Percentiles rank a stretch among this genome's conserved stretches.
Conservation (phyloP, 179 eudicot genomes). For the Carnegiea gigantea region DNA sequence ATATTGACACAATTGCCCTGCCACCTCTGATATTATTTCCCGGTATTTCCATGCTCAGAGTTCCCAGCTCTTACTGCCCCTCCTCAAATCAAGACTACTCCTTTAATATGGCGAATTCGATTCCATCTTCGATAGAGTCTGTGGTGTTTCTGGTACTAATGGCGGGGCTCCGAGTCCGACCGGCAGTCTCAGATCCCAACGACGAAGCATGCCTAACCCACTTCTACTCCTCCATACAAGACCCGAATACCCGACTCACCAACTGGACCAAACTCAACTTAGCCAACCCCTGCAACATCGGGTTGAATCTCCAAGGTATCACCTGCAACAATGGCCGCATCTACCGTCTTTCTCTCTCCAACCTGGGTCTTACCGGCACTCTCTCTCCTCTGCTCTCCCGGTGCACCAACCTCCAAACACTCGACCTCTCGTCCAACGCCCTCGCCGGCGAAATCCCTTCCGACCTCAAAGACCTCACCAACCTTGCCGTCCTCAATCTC, state of each 20-base stretch:
- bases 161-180: neutral
- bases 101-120: too few relatives aligned
- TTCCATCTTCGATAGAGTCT: neutral
- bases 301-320: slow-evolving; percentile 59
- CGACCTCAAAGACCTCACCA: slow-evolving; percentile 46
- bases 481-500: slow-evolving; percentile 77
- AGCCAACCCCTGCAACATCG: slow-evolving; percentile 60
- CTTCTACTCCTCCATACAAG: slow-evolving; percentile 43
- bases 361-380: slow-evolving; percentile 53
- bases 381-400: slow-evolving; percentile 63
- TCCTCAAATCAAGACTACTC: neutral
- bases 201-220: slow-evolving; percentile 66
- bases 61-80: neutral
- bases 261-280: slow-evolving; percentile 66
- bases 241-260: slow-evolving; percentile 48
- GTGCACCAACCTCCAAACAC: slow-evolving; percentile 76
- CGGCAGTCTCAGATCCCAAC: slow-evolving; percentile 48
- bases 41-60: neutral
- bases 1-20: too few relatives aligned
- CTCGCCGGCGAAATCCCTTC: slow-evolving; percentile 62
- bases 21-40: neutral
- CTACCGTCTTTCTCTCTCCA: slow-evolving; percentile 66
- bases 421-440: slow-evolving; percentile 75
- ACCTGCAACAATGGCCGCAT: slow-evolving; percentile 90
- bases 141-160: neutral